These are phyloP conservation scores for Fusarium sp. DNA, from an alignment of 2,329 filamentous ascomycete genomes.

Conservation along the genomic window DNA sequence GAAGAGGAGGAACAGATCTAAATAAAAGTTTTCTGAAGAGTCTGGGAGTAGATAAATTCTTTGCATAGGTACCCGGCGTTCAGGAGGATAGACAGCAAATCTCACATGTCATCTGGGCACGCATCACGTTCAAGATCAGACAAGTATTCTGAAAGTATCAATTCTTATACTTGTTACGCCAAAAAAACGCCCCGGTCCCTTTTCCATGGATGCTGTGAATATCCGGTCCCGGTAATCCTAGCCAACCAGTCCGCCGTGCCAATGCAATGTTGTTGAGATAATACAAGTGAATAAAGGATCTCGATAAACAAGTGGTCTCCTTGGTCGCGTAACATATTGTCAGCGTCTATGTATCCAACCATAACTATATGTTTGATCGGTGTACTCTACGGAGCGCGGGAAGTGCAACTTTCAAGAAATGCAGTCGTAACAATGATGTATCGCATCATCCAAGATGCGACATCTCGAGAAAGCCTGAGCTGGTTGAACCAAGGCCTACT, in stretches of 20 bases:
- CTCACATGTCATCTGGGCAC: slow-evolving; percentile 7
- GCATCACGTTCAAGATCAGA: slow-evolving; percentile 7
- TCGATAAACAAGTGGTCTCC: slow-evolving; percentile 22
- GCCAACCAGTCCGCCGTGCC: slow-evolving; percentile 42
- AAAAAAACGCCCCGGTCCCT: slow-evolving; percentile 46
- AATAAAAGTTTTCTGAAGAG: background rate
- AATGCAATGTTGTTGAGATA: slow-evolving; percentile 46
- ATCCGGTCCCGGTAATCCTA: slow-evolving; percentile 44
- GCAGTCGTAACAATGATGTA: background rate
- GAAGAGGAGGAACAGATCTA: slow-evolving; percentile 62
- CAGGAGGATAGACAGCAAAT: slow-evolving; percentile 21
- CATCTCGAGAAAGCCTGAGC: background rate
- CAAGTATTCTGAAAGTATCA: slow-evolving; percentile 31
- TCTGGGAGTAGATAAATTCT: slow-evolving; percentile 4
- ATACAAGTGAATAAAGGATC: slow-evolving; percentile 38
- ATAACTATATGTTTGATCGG: slow-evolving; percentile 5
- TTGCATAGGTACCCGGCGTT: slow-evolving; percentile 36
- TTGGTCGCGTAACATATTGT: slow-evolving; percentile 29
- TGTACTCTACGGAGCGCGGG: slow-evolving; percentile 4
- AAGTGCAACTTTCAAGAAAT: background rate
- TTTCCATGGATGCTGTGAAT: slow-evolving; percentile 46
- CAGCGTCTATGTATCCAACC: slow-evolving; percentile 47
- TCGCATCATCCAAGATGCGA: slow-evolving; percentile 6
- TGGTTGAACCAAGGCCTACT: slow-evolving; percentile 8
- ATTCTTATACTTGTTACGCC: slow-evolving; percentile 44